Evolutionary conservation across 2,329 filamentous ascomycete species (phyloP), one percentile per base, ranked within the genome.

Genomic region (Paecilomyces sp.): DNA sequence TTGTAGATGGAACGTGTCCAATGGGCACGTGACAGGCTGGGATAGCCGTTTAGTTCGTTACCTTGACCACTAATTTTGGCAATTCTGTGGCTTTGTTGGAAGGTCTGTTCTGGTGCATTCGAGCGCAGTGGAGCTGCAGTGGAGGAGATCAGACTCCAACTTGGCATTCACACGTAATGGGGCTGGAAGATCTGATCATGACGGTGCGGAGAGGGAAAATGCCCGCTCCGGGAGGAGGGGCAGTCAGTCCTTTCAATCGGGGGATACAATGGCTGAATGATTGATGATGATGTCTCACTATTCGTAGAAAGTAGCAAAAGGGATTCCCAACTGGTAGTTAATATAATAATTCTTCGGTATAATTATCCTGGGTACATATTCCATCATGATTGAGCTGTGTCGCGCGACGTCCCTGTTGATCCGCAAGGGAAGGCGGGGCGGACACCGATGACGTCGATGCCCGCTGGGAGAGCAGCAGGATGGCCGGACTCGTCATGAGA

Each of bases 391-490:
- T 30, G 51, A 53, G 9, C 51, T 53, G 51, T 28, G 51, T 53
- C 51, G 51, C 22, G 22, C 51, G 22, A 30, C 15, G 18, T 53
- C 22, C 24, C 51, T 53, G 57, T 51, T 34, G 58, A 57, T 58
- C 61, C 58, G n/a, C n/a, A 47, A 47, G 56, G 56, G 56, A 34
- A 58, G 59, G 58, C 60, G 54, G 56, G 61, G 57, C 51, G n/a
- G 31, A 34, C 28, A 54, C 58, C 41, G 51, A 63, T 63, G 62
- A 63, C 62, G 62, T 63, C 62, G 60, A 63, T 55, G 60, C 12
- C 56, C 55, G 54, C 33, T 22, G 36, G 12, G 33, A 18, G 24
- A 22, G 12, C 18, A 25, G 24, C 28, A 28, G 41, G 41, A 9
- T 51, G 47, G 34, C 36, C 28, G 36, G n/a, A 30, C 12, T 36